These are phyloP conservation scores for Durusdinium trenchii DNA, from an alignment of 73 alveolate genomes.

Conservation along the genomic window DNA sequence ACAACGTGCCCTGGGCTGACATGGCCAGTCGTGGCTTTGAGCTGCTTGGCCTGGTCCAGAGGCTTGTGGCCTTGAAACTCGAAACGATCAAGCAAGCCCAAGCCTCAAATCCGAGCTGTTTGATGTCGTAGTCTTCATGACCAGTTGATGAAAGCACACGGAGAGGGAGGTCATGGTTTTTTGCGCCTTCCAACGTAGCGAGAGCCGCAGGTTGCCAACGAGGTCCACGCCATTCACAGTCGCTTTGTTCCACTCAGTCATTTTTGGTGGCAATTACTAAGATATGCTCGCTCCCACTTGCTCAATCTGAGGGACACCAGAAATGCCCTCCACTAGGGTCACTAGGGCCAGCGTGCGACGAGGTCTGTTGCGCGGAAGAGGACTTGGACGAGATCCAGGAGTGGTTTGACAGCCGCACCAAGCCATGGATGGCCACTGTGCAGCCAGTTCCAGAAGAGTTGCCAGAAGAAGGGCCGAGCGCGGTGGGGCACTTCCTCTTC, in stretches of 20 bases:
- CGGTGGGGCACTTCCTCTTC: constrained; percentile 61
- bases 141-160: not conserved
- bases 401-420: constrained; percentile 65
- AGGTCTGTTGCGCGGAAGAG: constrained; percentile 1
- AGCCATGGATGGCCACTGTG: constrained; percentile 43
- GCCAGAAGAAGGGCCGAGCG: constrained; percentile 42
- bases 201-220: not conserved
- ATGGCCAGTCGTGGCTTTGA: constrained; percentile 92
- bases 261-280: too few relatives aligned
- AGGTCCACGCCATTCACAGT: constrained; percentile 10
- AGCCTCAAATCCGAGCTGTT: not conserved
- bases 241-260: too few relatives aligned
- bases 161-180: not conserved
- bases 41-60: not conserved
- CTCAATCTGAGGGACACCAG: too few relatives aligned
- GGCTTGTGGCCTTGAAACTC: too few relatives aligned
- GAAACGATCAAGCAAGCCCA: not conserved
- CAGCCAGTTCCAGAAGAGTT: not conserved
- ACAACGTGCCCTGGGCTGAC: constrained; percentile 94
- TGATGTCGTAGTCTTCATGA: not conserved
- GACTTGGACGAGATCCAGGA: not conserved
- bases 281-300: too few relatives aligned
- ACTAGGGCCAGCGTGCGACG: too few relatives aligned
- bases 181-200: not conserved
- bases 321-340: too few relatives aligned